phyloP scores from a whole-genome alignment of 2,329 filamentous ascomycete genomes.

The Aulographum hederae region DNA sequence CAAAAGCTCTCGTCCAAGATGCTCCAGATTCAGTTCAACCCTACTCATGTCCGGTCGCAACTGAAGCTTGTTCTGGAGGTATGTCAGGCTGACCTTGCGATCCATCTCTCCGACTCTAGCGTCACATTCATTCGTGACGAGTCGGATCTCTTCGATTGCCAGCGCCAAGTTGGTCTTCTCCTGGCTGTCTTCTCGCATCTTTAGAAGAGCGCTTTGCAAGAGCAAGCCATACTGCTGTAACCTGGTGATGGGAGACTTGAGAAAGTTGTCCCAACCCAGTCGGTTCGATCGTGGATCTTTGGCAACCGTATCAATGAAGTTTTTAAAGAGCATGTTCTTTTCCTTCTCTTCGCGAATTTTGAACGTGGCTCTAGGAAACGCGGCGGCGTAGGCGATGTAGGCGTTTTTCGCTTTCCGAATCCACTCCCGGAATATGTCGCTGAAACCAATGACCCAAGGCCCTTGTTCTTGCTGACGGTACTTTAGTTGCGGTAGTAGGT shows the following conservation, averaged over 20 bases:
- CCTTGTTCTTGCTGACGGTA: constrained; percentile 95
- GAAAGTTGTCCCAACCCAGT: constrained; percentile 82
- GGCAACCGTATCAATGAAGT: constrained; percentile 67
- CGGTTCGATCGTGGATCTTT: constrained; percentile 64
- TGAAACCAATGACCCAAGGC: constrained; percentile 84
- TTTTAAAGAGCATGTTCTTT: constrained; percentile 67
- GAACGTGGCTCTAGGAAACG: constrained; percentile 69
- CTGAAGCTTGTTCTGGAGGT: constrained; percentile 67
- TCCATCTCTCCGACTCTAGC: constrained; percentile 80
- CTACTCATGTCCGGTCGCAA: constrained; percentile 72
- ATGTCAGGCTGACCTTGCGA: constrained; percentile 75
- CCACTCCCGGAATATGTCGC: constrained; percentile 96
- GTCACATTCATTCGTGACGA: constrained; percentile 80
- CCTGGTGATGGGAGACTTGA: constrained; percentile 84
- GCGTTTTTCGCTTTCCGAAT: constrained; percentile 79
- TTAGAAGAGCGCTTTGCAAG: constrained; percentile 65
- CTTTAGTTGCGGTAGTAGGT: constrained; percentile 81
- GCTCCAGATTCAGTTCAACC: constrained; percentile 75
- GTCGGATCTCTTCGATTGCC: constrained; percentile 81
- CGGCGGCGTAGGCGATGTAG: constrained; percentile 82
- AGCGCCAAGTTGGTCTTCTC: constrained; percentile 71
- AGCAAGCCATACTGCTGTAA: constrained; percentile 80
- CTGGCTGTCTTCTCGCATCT: constrained; percentile 67
- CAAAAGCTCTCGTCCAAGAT: constrained; percentile 81
- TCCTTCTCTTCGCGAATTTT: constrained; percentile 70